Percentiles rank a stretch among this genome's conserved stretches.
These are phyloP conservation scores for Coemansia sp. DNA, from an alignment of 192 early-diverging fungal species.

Conservation along the genomic window DNA sequence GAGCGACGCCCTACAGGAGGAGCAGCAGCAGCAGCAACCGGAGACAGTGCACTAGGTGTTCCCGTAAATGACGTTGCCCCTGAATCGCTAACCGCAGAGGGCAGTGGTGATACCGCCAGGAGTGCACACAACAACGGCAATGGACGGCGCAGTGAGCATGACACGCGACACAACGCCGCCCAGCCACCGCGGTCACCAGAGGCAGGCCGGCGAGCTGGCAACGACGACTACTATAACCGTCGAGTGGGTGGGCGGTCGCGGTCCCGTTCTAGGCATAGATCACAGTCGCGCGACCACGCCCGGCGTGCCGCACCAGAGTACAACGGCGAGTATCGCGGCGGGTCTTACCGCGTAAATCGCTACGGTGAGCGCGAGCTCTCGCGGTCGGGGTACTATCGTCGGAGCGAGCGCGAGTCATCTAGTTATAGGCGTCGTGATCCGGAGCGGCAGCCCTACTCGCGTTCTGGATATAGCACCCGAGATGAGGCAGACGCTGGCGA, in stretches of 20 bases:
- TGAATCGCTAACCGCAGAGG: background rate
- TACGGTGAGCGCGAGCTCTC: constrained; percentile 22
- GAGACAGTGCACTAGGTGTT: background rate
- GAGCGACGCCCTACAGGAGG: background rate
- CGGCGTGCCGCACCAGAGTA: constrained; percentile 14
- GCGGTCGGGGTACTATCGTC: constrained; percentile 24
- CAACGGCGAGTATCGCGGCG: constrained; percentile 22
- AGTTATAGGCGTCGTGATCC: constrained; percentile 43
- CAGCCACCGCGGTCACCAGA: constrained; percentile 15
- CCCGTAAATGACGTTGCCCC: background rate
- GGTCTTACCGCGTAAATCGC: constrained; percentile 29
- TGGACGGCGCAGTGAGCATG: constrained; percentile 16
- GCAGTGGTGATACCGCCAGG: constrained; percentile 1
- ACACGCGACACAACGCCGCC: constrained; percentile 12
- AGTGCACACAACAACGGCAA: constrained; percentile 7
- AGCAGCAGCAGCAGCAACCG: background rate
- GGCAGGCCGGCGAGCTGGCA: constrained; percentile 6
- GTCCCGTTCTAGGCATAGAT: constrained; percentile 24
- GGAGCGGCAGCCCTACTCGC: constrained; percentile 30
- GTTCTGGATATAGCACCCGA: constrained; percentile 19
- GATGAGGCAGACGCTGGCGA: constrained; percentile 30
- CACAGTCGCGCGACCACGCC: constrained; percentile 21
- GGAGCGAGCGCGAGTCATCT: constrained; percentile 40
- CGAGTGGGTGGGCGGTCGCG: constrained; percentile 15
- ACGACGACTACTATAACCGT: constrained; percentile 14